Evolutionary conservation across 768 basidiomycete genomes (phyloP), one percentile per base, ranked within the genome.

Genomic region (Rhodosporidiobolus odoratus): DNA sequence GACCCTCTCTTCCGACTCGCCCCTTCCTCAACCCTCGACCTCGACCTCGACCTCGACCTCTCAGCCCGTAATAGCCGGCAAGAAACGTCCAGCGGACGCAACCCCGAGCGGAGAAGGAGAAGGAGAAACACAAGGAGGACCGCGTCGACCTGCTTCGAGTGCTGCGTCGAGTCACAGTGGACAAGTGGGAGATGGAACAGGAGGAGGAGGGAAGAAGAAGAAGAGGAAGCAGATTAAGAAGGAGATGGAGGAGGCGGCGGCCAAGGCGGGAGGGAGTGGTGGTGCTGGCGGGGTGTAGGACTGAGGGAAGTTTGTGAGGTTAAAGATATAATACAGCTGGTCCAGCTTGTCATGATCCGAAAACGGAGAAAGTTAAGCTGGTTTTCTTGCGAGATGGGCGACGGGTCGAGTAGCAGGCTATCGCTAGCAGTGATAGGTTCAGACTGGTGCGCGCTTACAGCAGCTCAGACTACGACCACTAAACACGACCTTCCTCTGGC

Each of bases 201-300:
- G 35, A 32, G 37, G 16, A 8, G 57, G n/a, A 8, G 57, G 57
- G 57, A 58, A 58, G 57, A 58, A 58, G 57, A 58, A 58, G 57
- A 58, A 58, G 38, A 21, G 57, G 25, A 58, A 58, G 25, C 57
- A 58, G 57, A 19, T 58, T 6, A 58, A 27, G 57, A 58, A 58
- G 57, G 57, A 58, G 57, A 12, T 7, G 25, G 57, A 58, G 38
- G 23, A n/a, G 3, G 57, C 57, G 7, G 57, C 57, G 7, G 57
- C 57, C 10, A 40, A 37, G 37, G 57, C 57, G 38, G 57, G 23
- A 8, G 34, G 48, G n/a, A 25, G 48, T 50, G 48, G 15, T n/a
- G n/a, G n/a, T n/a, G n/a, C 19, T 8, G 48, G 48, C 21, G 48
- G 13, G 16, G 50, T 16, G 50, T 52, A 52, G 50, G 43, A 12